These are phyloP conservation scores for Penicillium subrubescens DNA, from an alignment of 495 filamentous ascomycete species.

Conservation along the genomic window DNA sequence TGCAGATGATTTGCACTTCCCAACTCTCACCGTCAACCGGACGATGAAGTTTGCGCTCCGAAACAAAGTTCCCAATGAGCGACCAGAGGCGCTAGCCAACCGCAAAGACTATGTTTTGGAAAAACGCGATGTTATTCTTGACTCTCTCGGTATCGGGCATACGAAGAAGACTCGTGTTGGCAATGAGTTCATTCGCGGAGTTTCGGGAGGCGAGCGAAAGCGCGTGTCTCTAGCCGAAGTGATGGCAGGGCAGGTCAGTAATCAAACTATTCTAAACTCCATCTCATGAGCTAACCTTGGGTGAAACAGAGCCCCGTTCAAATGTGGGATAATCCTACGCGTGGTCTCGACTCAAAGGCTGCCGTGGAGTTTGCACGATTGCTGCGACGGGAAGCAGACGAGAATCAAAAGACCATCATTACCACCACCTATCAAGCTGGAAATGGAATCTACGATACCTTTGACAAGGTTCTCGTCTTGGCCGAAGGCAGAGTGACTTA, in stretches of 20 bases:
- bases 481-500: slow-evolving; percentile 81
- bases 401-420: slow-evolving; percentile 65
- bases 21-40: slow-evolving; percentile 76
- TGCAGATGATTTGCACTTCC: slow-evolving; percentile 74
- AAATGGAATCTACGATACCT: slow-evolving; percentile 72
- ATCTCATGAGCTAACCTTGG: neutral
- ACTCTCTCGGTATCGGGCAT: slow-evolving; percentile 74
- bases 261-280: slow-evolving; percentile 31
- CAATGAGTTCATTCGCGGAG: slow-evolving; percentile 79
- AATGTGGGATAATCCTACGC: slow-evolving; percentile 83
- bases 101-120: slow-evolving; percentile 59
- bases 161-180: slow-evolving; percentile 79
- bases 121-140: slow-evolving; percentile 73
- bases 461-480: slow-evolving; percentile 77
- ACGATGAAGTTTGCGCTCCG: slow-evolving; percentile 79
- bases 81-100: slow-evolving; percentile 57
- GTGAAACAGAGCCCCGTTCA: slow-evolving; percentile 62
- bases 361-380: slow-evolving; percentile 78
- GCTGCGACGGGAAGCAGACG: slow-evolving; percentile 64
- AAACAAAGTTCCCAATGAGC: slow-evolving; percentile 65
- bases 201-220: slow-evolving; percentile 83
- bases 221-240: slow-evolving; percentile 79
- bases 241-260: slow-evolving; percentile 59
- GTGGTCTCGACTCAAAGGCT: slow-evolving; percentile 78
- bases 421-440: slow-evolving; percentile 85